Base-by-base conservation (phyloP, 768 basidiomycete genomes). In the Lyophyllum shimeji region DNA sequence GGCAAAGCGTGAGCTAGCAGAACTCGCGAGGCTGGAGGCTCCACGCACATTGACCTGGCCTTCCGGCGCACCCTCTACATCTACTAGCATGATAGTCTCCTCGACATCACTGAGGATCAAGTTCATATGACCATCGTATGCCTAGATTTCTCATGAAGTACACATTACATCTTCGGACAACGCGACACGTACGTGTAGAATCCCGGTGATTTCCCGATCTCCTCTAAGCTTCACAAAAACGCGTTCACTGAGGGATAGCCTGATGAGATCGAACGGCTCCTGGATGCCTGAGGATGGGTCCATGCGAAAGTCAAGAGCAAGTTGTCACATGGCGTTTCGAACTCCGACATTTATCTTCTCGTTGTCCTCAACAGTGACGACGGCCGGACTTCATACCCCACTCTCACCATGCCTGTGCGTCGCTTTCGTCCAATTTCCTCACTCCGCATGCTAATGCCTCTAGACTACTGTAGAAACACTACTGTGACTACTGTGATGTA, bases 61-160 rank as follows among this genome's bases (percentile, higher is more conserved):
- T 50, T 82, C 79, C 7, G 78, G 72, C 11, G 75, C 83, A 42
- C 81, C 82, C 33, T 95, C 94, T n/a, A 81, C 74, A 61, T 98
- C 95, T n/a, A 98, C 93, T 59, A 97, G 80, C 84, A 95, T 90
- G 59, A 98, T 93, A 2, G 90, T 95, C 76, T 99, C 97, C 69
- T 98, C 96, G 15, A 98, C 97, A 67, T 98, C 93, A 65, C 93
- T 95, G 64, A 99, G 80, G 60, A 99, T 97, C 64, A 99, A 80
- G 71, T 99, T 98, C 97, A 98, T 98, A 72, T 98, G 97, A n/a
- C 95, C 97, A 75, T 99, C 97, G 67, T 98, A 98, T 20, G 97
- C 97, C 97, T 99, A 65, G 9, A 62, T 58, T 46, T 27, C 3
- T 55, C 25, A 57, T 60, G 44, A 49, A 55, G 52, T 57, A 24